These are phyloP conservation scores for Boletus rubroflammeus DNA, from an alignment of 768 basidiomycete species.

Conservation along the genomic window DNA sequence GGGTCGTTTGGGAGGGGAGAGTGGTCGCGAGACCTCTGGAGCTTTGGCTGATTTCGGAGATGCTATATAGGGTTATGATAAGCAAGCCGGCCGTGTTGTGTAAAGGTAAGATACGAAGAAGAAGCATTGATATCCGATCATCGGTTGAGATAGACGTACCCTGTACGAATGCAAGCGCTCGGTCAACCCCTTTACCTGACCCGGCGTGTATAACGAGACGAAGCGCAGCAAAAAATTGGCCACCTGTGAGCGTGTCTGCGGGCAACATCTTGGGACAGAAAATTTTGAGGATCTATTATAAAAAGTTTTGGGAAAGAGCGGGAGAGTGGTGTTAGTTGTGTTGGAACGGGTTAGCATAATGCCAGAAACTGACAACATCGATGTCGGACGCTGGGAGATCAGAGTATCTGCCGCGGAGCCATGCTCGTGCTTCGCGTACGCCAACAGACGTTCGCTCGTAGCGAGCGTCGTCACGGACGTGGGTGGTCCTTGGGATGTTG, in stretches of 20 bases:
- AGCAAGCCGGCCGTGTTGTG: neutral
- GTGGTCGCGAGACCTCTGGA: slow-evolving; percentile 2
- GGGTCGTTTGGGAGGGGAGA: slow-evolving; percentile 24
- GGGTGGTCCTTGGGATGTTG: neutral
- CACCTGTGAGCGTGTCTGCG: slow-evolving; percentile 54
- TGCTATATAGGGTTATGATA: slow-evolving; percentile 16
- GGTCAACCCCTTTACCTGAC: slow-evolving; percentile 59
- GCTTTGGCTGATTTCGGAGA: slow-evolving; percentile 10
- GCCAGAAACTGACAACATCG: slow-evolving; percentile 48
- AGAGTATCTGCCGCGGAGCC: slow-evolving; percentile 69
- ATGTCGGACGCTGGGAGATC: slow-evolving; percentile 48
- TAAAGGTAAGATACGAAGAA: neutral
- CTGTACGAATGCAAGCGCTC: slow-evolving; percentile 70
- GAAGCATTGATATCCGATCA: neutral
- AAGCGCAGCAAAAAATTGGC: slow-evolving; percentile 75
- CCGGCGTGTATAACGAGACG: slow-evolving; percentile 63
- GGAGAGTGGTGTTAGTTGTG: neutral
- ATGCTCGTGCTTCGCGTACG: slow-evolving; percentile 66
- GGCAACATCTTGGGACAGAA: slow-evolving; percentile 56
- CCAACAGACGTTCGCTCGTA: slow-evolving; percentile 55
- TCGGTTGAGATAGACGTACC: slow-evolving; percentile 35
- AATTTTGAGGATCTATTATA: slow-evolving; percentile 55
- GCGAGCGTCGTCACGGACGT: slow-evolving; percentile 40
- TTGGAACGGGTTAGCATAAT: neutral
- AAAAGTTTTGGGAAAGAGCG: neutral